phyloP scores from a whole-genome alignment of 345 rosid genomes.

The Trapa bicornis region DNA sequence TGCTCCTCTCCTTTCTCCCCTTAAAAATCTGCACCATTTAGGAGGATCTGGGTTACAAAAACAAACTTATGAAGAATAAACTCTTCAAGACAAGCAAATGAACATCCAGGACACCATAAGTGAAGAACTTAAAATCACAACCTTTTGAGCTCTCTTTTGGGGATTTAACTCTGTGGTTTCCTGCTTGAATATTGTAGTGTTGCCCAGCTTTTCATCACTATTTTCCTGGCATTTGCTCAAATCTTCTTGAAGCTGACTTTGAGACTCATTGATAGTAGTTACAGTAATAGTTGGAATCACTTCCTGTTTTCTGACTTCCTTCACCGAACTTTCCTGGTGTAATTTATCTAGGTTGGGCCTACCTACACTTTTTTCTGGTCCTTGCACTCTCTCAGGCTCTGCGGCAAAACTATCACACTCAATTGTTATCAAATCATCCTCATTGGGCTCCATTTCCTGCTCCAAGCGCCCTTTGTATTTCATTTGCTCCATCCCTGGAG shows the following conservation, averaged over 20 bases:
- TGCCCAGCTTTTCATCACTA: slow-evolving; percentile 18
- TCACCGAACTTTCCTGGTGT: slow-evolving; percentile 15
- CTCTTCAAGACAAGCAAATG: neutral
- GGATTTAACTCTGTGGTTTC: slow-evolving; percentile 20
- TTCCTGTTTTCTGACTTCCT: slow-evolving; percentile 16
- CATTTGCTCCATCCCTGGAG: slow-evolving; percentile 26
- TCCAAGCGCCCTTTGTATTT: slow-evolving; percentile 11
- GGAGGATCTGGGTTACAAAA: neutral
- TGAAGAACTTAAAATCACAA: slow-evolving; percentile 12
- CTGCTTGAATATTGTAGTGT: slow-evolving; percentile 15
- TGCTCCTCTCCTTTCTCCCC: slow-evolving; percentile 19
- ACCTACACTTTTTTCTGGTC: slow-evolving; percentile 11
- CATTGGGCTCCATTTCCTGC: slow-evolving; percentile 11
- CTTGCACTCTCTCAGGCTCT: slow-evolving; percentile 23
- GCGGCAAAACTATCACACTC: slow-evolving; percentile 26
- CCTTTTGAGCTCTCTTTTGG: slow-evolving; percentile 40
- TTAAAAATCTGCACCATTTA: slow-evolving; percentile 22
- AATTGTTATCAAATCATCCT: slow-evolving; percentile 22
- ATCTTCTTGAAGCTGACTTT: slow-evolving; percentile 10
- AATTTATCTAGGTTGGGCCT: slow-evolving; percentile 8
- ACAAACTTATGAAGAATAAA: neutral
- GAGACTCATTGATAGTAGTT: neutral
- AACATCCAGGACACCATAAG: slow-evolving; percentile 3
- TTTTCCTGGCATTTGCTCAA: slow-evolving; percentile 17
- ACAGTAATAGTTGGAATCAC: slow-evolving; percentile 8